Percentiles rank a stretch among this genome's conserved stretches.
Evolutionary conservation across 352 stramenopile genomes (phyloP).

Genomic region (Albugo laibachii): DNA sequence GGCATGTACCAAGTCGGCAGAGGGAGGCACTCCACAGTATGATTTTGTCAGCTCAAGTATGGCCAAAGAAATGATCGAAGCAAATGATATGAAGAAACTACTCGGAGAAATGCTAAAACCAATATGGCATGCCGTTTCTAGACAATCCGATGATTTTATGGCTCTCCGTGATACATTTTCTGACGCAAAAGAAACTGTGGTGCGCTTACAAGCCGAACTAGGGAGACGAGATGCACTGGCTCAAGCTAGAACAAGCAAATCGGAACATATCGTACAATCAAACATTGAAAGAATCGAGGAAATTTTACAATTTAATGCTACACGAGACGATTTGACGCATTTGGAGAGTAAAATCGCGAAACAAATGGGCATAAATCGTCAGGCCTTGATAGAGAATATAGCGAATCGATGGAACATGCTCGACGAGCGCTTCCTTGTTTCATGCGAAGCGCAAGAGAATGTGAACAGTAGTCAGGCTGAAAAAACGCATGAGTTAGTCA

Average conservation of each 20-base stretch:
- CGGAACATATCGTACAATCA: conserved; percentile 40
- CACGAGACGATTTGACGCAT: conserved; percentile 53
- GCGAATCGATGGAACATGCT: conserved; percentile 9
- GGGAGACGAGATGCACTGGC: conserved; percentile 59
- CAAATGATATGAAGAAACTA: neutral
- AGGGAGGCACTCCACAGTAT: neutral
- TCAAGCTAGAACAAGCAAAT: conserved; percentile 56
- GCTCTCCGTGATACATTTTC: conserved; percentile 32
- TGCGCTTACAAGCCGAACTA: conserved; percentile 55
- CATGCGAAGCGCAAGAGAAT: conserved; percentile 50
- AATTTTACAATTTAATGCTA: conserved; percentile 43
- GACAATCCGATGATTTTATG: conserved; percentile 55
- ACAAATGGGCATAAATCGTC: conserved; percentile 44
- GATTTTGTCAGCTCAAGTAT: neutral
- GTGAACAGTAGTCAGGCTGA: conserved; percentile 63
- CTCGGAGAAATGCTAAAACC: conserved; percentile 29
- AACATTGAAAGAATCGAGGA: conserved; percentile 71
- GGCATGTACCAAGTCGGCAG: neutral
- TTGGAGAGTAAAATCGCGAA: conserved; percentile 50
- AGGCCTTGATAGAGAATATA: neutral
- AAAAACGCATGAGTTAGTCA: conserved; percentile 24
- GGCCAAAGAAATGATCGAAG: neutral
- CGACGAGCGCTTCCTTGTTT: conserved; percentile 33
- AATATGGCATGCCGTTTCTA: conserved; percentile 56
- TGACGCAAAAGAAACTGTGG: conserved; percentile 53